These are phyloP conservation scores for Achlya hypogyna DNA, from an alignment of 352 stramenopile genomes.

Conservation along the genomic window DNA sequence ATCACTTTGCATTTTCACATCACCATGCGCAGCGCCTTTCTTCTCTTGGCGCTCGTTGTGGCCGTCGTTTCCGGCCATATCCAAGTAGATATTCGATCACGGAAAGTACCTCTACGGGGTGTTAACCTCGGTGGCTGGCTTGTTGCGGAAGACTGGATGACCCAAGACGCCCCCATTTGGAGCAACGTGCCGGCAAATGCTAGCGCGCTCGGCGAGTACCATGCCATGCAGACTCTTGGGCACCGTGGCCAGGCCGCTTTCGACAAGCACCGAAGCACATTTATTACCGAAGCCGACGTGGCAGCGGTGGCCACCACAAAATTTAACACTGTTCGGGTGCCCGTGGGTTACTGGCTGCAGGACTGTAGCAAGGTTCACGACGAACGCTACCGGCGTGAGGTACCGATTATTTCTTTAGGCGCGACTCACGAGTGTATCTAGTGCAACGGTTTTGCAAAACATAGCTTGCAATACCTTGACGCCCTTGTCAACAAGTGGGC, in stretches of 20 bases:
- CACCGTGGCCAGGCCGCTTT: constrained; percentile 21
- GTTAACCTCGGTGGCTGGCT: constrained; percentile 32
- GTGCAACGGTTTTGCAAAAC: constrained; percentile 32
- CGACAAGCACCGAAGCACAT: constrained; percentile 24
- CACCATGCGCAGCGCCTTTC: neutral
- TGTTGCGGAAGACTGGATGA: constrained; percentile 28
- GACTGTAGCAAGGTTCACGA: neutral
- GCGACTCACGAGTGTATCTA: too few relatives aligned
- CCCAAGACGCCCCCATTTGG: constrained; percentile 17
- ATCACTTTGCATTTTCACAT: neutral
- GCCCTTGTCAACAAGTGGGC: constrained; percentile 37
- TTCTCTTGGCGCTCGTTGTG: neutral
- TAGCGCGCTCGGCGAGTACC: constrained; percentile 23
- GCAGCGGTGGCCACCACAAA: constrained; percentile 22
- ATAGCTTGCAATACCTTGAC: constrained; percentile 38
- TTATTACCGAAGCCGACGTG: constrained; percentile 26
- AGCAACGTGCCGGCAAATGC: neutral
- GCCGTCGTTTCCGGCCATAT: constrained; percentile 19
- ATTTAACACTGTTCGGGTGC: constrained; percentile 39
- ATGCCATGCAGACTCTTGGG: constrained; percentile 24
- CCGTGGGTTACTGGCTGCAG: constrained; percentile 39
- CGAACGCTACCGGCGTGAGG: too few relatives aligned
- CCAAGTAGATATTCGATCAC: constrained; percentile 25
- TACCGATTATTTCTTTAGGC: neutral
- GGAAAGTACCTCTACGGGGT: constrained; percentile 19